Conservation (phyloP, 345 rosid genomes). For the Odontarrhena argentea region DNA sequence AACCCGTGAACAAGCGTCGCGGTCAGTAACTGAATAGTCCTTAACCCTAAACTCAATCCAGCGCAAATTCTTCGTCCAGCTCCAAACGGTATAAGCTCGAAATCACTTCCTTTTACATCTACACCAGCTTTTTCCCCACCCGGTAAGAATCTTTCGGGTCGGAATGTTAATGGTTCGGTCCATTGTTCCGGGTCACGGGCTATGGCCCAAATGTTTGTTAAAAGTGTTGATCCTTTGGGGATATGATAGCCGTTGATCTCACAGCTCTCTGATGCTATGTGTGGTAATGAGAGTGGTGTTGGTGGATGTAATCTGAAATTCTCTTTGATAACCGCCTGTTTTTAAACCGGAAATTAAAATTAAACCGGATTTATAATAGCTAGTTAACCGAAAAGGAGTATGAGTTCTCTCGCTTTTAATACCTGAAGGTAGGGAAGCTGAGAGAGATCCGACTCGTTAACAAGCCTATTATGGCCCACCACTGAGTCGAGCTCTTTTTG, state of each 20-base stretch:
- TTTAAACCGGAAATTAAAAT: conserved; percentile 1
- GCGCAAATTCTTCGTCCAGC: conserved; percentile 89
- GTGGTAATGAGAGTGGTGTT: conserved; percentile 78
- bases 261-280: conserved; percentile 63
- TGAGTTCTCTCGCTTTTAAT: neutral
- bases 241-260: conserved; percentile 76
- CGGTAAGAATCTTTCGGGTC: conserved; percentile 73
- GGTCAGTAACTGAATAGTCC: conserved; percentile 63
- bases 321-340: conserved; percentile 67
- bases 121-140: conserved; percentile 64
- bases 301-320: conserved; percentile 84
- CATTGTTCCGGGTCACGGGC: conserved; percentile 76
- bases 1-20: conserved; percentile 73
- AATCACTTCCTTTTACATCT: conserved; percentile 72
- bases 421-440: conserved; percentile 64
- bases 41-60: conserved; percentile 73
- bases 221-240: conserved; percentile 65
- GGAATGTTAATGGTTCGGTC: conserved; percentile 61
- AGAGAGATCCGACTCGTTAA: conserved; percentile 58
- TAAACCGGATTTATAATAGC: neutral
- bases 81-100: conserved; percentile 80
- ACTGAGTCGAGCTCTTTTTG: conserved; percentile 63
- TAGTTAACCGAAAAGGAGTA: neutral
- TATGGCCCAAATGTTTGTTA: conserved; percentile 85
- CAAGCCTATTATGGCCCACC: conserved; percentile 56